Percentiles rank a stretch among this genome's conserved stretches.
Conservation (phyloP, 2,329 filamentous ascomycete genomes). For the Thielaviopsis euricoi region DNA sequence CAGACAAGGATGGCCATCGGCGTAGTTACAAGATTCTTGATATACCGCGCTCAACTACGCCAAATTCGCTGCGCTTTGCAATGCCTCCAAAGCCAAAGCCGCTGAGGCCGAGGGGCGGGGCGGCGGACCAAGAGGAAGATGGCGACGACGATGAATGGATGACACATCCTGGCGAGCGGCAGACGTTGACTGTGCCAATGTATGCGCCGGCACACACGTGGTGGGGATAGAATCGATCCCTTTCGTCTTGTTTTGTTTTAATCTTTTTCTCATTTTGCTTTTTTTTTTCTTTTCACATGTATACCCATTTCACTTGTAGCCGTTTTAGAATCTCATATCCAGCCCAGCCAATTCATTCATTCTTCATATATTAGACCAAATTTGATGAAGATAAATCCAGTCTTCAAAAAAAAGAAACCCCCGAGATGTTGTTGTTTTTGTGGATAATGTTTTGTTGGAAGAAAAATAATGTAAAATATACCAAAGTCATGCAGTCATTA, state of each 20-base stretch:
- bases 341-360: no score
- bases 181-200: constrained; percentile 2
- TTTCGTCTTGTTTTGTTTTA: neutral
- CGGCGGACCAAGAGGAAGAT: neutral
- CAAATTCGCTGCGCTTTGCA: constrained; percentile 8
- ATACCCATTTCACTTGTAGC: neutral
- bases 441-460: no score
- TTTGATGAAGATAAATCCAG: no score
- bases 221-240: neutral
- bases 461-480: no score
- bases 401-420: no score
- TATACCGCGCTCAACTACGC: constrained; percentile 8
- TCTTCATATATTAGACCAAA: no score
- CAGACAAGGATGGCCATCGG: constrained; percentile 5
- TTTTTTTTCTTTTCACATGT: neutral
- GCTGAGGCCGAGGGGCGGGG: neutral
- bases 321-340: no score
- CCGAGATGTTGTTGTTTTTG: no score
- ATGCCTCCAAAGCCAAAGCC: constrained; percentile 5
- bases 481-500: neutral
- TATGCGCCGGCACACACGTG: neutral
- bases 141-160: constrained; percentile 5
- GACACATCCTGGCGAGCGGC: constrained; percentile 7
- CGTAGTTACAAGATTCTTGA: constrained; percentile 10
- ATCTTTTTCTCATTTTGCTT: neutral